Conservation (phyloP, 2,329 filamentous ascomycete genomes). For the Ophiocordyceps sinensis region DNA sequence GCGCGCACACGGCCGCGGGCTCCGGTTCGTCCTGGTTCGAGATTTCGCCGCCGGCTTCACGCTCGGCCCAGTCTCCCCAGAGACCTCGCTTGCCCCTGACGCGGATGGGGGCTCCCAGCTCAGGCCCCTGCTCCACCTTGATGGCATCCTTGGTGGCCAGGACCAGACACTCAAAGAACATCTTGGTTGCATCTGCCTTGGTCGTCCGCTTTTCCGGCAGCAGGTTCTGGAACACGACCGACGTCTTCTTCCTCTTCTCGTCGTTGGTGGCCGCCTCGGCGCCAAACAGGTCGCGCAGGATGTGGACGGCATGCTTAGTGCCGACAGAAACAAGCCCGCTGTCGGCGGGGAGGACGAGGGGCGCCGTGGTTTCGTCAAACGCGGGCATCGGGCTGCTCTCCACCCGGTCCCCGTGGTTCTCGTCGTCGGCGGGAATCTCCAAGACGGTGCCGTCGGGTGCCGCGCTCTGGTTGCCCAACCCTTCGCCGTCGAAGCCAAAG, state of each 20-base stretch:
- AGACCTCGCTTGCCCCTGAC: constrained; percentile 88
- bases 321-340: constrained; percentile 77
- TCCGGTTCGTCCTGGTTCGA: constrained; percentile 33
- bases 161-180: constrained; percentile 97
- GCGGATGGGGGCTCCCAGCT: constrained; percentile 65
- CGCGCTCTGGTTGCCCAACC: constrained; percentile 37
- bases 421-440: constrained; percentile 48
- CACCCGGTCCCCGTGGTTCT: constrained; percentile 29
- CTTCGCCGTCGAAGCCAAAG: constrained; percentile 28
- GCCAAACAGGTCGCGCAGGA: constrained; percentile 80
- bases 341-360: constrained; percentile 66
- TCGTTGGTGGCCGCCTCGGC: constrained; percentile 52
- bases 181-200: constrained; percentile 89
- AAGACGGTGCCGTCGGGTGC: constrained; percentile 47
- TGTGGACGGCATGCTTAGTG: constrained; percentile 90
- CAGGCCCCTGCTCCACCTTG: constrained; percentile 77
- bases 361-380: constrained; percentile 67
- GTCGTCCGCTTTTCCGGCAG: constrained; percentile 69
- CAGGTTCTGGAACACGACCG: constrained; percentile 81
- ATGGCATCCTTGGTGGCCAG: constrained; percentile 95
- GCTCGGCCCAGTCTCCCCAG: constrained; percentile 93
- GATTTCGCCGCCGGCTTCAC: constrained; percentile 49
- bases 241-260: constrained; percentile 58
- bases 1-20: constrained; percentile 14
- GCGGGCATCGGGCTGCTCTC: constrained; percentile 37